Conservation (phyloP, 2,329 filamentous ascomycete species). For the Aureobasidium lini region DNA sequence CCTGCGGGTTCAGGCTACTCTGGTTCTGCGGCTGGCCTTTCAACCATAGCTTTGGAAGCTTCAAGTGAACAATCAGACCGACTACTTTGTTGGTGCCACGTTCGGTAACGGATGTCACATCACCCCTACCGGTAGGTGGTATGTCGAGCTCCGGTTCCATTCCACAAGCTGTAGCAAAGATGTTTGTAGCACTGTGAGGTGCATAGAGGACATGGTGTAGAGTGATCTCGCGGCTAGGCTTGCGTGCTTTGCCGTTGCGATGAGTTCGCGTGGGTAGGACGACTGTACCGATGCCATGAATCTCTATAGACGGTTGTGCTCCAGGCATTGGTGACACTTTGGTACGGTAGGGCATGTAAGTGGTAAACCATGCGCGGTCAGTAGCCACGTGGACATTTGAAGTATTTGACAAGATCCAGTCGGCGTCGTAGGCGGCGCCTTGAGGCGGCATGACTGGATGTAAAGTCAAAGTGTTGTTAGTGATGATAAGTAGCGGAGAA, state of each 20-base stretch:
- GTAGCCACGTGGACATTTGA: not conserved
- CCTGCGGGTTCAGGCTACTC: not conserved
- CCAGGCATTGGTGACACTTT: not conserved
- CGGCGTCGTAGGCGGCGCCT: not conserved
- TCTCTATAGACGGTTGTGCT: not conserved
- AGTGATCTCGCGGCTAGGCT: not conserved
- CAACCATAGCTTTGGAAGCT: not conserved
- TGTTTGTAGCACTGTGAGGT: too few relatives aligned
- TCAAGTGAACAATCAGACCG: not conserved
- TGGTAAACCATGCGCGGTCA: not conserved
- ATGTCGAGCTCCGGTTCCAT: not conserved
- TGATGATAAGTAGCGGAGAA: too few relatives aligned
- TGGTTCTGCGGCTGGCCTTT: not conserved
- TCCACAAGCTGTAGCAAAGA: not conserved
- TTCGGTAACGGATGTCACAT: not conserved
- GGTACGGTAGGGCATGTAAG: not conserved
- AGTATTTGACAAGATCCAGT: not conserved
- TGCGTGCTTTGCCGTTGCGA: not conserved
- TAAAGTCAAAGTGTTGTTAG: too few relatives aligned
- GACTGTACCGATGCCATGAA: not conserved
- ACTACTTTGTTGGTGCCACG: not conserved
- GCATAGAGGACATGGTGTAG: not conserved
- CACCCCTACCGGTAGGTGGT: not conserved
- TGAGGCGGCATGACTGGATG: too few relatives aligned
- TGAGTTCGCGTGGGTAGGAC: not conserved